Evolutionary conservation across 1,284 basidiomycete species (phyloP).

Genomic region (Anthracocystis walkeri): DNA sequence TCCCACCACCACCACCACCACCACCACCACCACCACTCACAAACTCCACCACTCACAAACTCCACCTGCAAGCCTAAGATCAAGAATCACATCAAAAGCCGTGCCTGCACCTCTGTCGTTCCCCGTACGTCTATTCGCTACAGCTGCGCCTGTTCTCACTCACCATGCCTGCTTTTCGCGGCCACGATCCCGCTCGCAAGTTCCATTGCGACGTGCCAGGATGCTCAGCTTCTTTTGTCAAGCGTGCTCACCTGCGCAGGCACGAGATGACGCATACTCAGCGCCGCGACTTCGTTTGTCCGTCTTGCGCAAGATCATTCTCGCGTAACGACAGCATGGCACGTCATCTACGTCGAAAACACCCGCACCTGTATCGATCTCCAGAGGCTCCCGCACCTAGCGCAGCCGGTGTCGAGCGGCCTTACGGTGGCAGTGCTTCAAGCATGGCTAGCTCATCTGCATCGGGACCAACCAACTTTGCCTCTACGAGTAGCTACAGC

Average conservation of each 20-base stretch:
- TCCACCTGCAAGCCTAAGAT: neutral
- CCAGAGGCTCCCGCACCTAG: slow-evolving; percentile 8
- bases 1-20: slow-evolving; percentile 17
- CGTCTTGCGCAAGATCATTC: slow-evolving; percentile 36
- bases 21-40: neutral
- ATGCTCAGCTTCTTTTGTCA: slow-evolving; percentile 49
- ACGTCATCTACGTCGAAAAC: slow-evolving; percentile 45
- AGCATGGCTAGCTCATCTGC: slow-evolving; percentile 6
- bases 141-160: neutral
- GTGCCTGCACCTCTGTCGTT: neutral
- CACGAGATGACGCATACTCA: slow-evolving; percentile 54
- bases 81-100: neutral
- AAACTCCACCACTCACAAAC: neutral
- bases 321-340: slow-evolving; percentile 51
- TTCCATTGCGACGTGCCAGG: slow-evolving; percentile 38
- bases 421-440: slow-evolving; percentile 9
- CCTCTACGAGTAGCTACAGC: slow-evolving; percentile 13
- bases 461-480: neutral
- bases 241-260: slow-evolving; percentile 45
- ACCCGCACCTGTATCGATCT: slow-evolving; percentile 36
- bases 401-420: slow-evolving; percentile 11
- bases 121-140: neutral
- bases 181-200: slow-evolving; percentile 36
- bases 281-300: slow-evolving; percentile 42
- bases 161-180: slow-evolving; percentile 39